These are phyloP conservation scores for Chlamydomonas sphaeroides DNA, from an alignment of 139 green algal species.

Conservation along the genomic window DNA sequence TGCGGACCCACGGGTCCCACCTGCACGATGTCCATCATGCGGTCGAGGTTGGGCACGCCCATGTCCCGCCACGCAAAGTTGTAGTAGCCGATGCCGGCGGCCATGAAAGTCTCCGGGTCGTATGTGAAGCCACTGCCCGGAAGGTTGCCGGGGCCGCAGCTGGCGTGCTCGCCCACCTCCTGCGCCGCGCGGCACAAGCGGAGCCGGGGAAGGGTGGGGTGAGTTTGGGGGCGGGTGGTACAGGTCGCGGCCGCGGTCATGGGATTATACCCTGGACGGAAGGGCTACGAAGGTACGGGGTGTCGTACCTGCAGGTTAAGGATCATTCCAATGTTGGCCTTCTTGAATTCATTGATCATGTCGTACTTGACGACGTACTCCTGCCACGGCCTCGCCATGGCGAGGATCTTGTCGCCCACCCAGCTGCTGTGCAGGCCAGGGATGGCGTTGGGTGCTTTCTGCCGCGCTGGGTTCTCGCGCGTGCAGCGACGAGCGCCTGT, in stretches of 20 bases:
- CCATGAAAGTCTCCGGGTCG: conserved; percentile 74
- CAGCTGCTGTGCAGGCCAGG: conserved; percentile 75
- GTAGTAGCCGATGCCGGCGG: conserved; percentile 61
- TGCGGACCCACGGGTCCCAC: conserved; percentile 45
- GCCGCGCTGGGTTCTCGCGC: conserved; percentile 57
- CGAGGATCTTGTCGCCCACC: conserved; percentile 70
- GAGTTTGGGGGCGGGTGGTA: too few relatives aligned
- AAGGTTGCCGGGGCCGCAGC: conserved; percentile 74
- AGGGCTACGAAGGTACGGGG: too few relatives aligned
- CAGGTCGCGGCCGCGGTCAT: too few relatives aligned
- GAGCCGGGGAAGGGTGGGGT: too few relatives aligned
- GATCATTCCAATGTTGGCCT: conserved; percentile 68
- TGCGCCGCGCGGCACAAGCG: neutral
- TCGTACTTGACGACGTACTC: conserved; percentile 50
- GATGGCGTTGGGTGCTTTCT: conserved; percentile 61
- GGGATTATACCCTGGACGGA: too few relatives aligned
- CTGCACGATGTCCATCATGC: conserved; percentile 84
- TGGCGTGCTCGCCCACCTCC: conserved; percentile 76
- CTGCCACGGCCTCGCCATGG: conserved; percentile 78
- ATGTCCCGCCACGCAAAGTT: conserved; percentile 82
- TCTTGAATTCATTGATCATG: conserved; percentile 59
- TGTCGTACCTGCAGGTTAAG: conserved; percentile 80
- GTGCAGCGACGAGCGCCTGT: too few relatives aligned
- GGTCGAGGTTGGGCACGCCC: conserved; percentile 68
- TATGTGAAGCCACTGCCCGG: conserved; percentile 72